A percentile compares a stretch with the other conserved stretches of the same genome.
Conservation (phyloP, 257 asterid species). For the Jacaranda mimosifolia region DNA sequence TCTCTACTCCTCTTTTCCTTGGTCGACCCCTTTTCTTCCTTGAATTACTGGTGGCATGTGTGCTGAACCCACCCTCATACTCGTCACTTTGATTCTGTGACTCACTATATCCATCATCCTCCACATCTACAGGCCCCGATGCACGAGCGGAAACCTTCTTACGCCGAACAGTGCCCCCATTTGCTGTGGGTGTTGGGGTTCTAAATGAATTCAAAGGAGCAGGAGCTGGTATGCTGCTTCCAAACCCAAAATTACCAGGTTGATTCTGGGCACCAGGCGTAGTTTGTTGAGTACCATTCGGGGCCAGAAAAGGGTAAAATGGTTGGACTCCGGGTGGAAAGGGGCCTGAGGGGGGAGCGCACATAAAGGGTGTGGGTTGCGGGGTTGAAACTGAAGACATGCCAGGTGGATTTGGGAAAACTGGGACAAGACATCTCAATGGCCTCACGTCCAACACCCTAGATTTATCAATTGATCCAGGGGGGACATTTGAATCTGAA, state of each 20-base stretch:
- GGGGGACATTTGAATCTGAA: constrained; percentile 51
- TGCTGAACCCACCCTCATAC: constrained; percentile 40
- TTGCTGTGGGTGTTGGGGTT: constrained; percentile 61
- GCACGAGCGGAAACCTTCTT: constrained; percentile 44
- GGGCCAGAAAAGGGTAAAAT: constrained; percentile 71
- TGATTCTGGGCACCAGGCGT: constrained; percentile 40
- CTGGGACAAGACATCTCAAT: constrained; percentile 75
- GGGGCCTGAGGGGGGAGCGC: constrained; percentile 87
- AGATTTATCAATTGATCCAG: constrained; percentile 73
- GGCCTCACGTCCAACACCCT: constrained; percentile 84
- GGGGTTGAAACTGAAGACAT: constrained; percentile 54
- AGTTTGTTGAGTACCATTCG: constrained; percentile 48
- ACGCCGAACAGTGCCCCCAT: constrained; percentile 56
- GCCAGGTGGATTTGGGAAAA: constrained; percentile 72
- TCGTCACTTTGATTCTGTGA: constrained; percentile 52
- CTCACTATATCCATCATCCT: constrained; percentile 64
- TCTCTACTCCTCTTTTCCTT: constrained; percentile 42
- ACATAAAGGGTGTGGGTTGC: constrained; percentile 72
- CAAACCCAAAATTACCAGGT: constrained; percentile 45
- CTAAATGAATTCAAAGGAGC: constrained; percentile 75
- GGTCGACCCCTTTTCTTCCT: constrained; percentile 59
- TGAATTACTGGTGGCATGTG: constrained; percentile 40
- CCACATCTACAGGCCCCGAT: constrained; percentile 44
- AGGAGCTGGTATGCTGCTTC: constrained; percentile 61
- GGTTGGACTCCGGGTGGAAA: constrained; percentile 92